phyloP scores from a whole-genome alignment of 1,139 yeast genomes.

The Kazachstania sp. region DNA sequence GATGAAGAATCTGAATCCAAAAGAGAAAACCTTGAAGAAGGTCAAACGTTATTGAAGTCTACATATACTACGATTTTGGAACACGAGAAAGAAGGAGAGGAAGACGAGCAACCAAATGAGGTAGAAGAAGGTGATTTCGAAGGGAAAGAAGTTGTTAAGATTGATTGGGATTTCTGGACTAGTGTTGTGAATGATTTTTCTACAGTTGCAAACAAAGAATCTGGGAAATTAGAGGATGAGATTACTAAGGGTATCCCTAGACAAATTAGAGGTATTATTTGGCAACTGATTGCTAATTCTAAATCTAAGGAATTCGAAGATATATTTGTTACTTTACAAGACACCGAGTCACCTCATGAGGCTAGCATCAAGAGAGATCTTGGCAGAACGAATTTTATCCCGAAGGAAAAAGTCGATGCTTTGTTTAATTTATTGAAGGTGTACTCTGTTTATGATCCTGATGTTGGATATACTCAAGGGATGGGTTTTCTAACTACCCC shows the following conservation, averaged over 20 bases:
- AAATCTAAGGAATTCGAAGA: constrained; percentile 69
- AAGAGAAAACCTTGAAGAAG: constrained; percentile 47
- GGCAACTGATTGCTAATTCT: constrained; percentile 86
- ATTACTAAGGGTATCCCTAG: constrained; percentile 74
- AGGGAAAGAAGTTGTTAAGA: constrained; percentile 18
- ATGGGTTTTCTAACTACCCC: constrained; percentile 93
- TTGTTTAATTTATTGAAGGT: constrained; percentile 72
- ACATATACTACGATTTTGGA: constrained; percentile 40
- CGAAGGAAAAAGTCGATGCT: constrained; percentile 49
- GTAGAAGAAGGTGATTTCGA: constrained; percentile 10
- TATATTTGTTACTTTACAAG: constrained; percentile 45
- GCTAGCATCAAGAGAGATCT: constrained; percentile 74
- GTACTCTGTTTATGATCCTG: constrained; percentile 78
- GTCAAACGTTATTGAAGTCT: constrained; percentile 52
- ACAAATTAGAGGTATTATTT: constrained; percentile 77
- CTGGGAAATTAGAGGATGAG: constrained; percentile 50
- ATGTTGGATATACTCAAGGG: constrained; percentile 96
- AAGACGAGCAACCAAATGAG: constrained; percentile 20
- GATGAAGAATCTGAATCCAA: constrained; percentile 30
- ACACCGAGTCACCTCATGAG: constrained; percentile 56
- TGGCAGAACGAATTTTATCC: constrained; percentile 73
- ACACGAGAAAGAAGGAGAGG: constrained; percentile 24
- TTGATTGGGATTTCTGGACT: constrained; percentile 90
- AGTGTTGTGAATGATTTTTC: constrained; percentile 67
- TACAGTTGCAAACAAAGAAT: constrained; percentile 52